Percentiles rank a stretch among this genome's conserved stretches.
Conservation (phyloP, 352 stramenopile species). For the Phytophthora uliginosa region DNA sequence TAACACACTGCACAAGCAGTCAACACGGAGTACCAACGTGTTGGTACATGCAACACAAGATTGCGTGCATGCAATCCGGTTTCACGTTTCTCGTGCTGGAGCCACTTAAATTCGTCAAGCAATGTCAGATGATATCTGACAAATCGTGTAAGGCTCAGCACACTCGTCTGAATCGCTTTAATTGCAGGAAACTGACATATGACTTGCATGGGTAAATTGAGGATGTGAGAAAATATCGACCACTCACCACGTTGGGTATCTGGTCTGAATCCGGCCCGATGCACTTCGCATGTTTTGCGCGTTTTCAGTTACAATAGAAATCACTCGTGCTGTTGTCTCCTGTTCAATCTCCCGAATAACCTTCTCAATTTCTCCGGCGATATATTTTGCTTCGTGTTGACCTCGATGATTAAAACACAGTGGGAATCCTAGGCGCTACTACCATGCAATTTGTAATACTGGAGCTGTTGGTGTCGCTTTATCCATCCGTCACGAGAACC, state of each 20-base stretch:
- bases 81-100: neutral
- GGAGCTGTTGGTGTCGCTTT: too few species aligned
- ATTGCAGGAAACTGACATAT: slow-evolving; percentile 1
- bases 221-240: slow-evolving; percentile 9
- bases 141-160: slow-evolving; percentile 1
- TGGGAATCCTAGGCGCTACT: too few species aligned
- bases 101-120: slow-evolving; percentile 7
- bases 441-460: too few species aligned
- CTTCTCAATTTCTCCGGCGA: too few species aligned
- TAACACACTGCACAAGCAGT: slow-evolving; percentile 6
- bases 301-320: neutral
- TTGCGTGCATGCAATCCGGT: neutral
- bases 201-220: slow-evolving; percentile 16
- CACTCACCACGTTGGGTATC: slow-evolving; percentile 2
- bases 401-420: too few species aligned
- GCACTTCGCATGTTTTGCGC: slow-evolving; percentile 10
- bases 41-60: slow-evolving; percentile 9
- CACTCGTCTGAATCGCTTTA: neutral
- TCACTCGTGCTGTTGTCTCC: too few species aligned
- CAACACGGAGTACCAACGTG: slow-evolving; percentile 7
- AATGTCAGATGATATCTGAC: slow-evolving; percentile 4
- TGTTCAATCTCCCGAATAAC: too few species aligned
- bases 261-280: neutral
- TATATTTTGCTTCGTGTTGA: too few species aligned
- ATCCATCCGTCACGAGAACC: too few species aligned